Percentiles rank a stretch among this genome's conserved stretches.
These are phyloP conservation scores for Pythium sp. DNA, from an alignment of 352 stramenopile genomes.

Conservation along the genomic window DNA sequence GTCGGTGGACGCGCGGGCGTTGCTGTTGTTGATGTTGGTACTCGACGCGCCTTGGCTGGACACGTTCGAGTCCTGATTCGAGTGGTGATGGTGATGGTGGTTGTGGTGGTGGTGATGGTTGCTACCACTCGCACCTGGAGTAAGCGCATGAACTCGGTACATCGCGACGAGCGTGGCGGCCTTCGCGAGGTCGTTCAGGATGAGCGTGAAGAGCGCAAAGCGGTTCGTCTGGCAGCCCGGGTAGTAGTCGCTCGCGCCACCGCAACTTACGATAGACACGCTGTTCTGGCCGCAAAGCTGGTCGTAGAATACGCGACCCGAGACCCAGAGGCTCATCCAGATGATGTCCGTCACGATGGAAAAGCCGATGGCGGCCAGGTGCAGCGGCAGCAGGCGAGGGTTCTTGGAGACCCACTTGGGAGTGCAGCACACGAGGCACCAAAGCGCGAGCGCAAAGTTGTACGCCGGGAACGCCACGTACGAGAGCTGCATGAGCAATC, in stretches of 20 bases:
- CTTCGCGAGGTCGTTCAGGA: slow-evolving; percentile 61
- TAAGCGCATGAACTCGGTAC: slow-evolving; percentile 41
- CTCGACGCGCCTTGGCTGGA: background rate
- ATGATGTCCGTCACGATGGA: slow-evolving; percentile 68
- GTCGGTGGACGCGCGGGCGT: background rate
- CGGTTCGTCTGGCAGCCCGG: slow-evolving; percentile 71
- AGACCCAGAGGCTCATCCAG: slow-evolving; percentile 79
- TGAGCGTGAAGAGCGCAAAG: slow-evolving; percentile 60
- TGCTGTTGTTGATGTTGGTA: background rate
- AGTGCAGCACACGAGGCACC: slow-evolving; percentile 57
- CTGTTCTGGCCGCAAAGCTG: slow-evolving; percentile 58
- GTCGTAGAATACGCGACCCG: slow-evolving; percentile 69
- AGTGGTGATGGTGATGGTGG: slow-evolving; percentile 3
- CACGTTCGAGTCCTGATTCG: background rate
- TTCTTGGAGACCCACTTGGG: slow-evolving; percentile 50
- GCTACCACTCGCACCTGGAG: background rate
- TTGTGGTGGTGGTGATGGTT: background rate
- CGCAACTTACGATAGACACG: slow-evolving; percentile 69
- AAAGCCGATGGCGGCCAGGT: slow-evolving; percentile 43
- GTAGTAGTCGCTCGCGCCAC: slow-evolving; percentile 53
- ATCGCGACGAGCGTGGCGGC: slow-evolving; percentile 35
- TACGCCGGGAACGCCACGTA: slow-evolving; percentile 82
- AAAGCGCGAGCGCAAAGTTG: slow-evolving; percentile 75
- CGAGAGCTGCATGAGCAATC: slow-evolving; percentile 73
- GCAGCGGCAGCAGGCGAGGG: slow-evolving; percentile 42